Evolutionary conservation across 768 basidiomycete genomes (phyloP).

Genomic region (Tylopilus sp.): DNA sequence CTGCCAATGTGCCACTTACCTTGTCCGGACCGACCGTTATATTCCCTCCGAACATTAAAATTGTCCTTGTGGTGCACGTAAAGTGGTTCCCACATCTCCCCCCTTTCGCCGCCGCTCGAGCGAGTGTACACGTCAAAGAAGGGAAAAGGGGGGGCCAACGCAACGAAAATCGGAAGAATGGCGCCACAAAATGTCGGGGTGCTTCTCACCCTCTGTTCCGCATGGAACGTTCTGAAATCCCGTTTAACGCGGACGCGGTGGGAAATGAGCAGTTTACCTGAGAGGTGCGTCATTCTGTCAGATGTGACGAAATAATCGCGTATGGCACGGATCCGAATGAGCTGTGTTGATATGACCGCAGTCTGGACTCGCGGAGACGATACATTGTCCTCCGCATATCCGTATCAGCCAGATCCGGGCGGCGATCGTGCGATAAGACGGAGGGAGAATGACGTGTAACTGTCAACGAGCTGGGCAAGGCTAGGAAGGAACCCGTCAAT

Average conservation of each 20-base stretch:
- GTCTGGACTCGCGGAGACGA: slow-evolving; percentile 9
- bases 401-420: slow-evolving; percentile 15
- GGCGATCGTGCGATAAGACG: slow-evolving; percentile 17
- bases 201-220: slow-evolving; percentile 19
- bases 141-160: not conserved
- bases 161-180: slow-evolving; percentile 5
- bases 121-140: slow-evolving; percentile 6
- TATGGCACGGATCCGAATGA: slow-evolving; percentile 19
- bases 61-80: not conserved
- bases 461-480: slow-evolving; percentile 15
- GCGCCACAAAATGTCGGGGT: not conserved
- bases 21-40: slow-evolving; percentile 9
- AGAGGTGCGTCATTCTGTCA: slow-evolving; percentile 5
- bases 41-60: not conserved
- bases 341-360: slow-evolving; percentile 4
- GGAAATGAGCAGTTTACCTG: slow-evolving; percentile 5
- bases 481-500: slow-evolving; percentile 3
- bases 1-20: not conserved
- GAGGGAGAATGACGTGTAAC: slow-evolving; percentile 19
- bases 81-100: not conserved
- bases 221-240: slow-evolving; percentile 15
- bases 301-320: slow-evolving; percentile 11
- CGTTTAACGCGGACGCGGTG: slow-evolving; percentile 21
- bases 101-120: not conserved
- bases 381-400: not conserved